Base-by-base conservation (phyloP, 2,329 filamentous ascomycete genomes). In the Xylariaceae sp. region DNA sequence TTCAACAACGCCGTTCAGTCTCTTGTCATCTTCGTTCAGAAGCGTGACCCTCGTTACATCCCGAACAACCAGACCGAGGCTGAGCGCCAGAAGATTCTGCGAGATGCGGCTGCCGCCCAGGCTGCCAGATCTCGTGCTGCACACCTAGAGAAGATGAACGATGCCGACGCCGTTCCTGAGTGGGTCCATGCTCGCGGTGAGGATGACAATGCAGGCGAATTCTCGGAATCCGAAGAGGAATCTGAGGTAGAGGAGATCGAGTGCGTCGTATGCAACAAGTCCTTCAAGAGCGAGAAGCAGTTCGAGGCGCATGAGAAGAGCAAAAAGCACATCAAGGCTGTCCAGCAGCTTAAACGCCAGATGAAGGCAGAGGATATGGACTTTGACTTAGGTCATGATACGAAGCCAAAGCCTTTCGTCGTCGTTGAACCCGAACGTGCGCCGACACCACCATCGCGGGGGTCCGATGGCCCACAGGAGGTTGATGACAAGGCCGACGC, bases 1-100 rank as follows among this genome's bases (percentile, higher is more conserved):
- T 97, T 96, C 77, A 97, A 97, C 73, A 92, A 96, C 61, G 89
- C 92, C 2, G 91, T 99, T 35, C 80, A 90, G 58, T 89, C 91
- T 5, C 80, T 99, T 10, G 88, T 97, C 2, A 82, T 86, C 1
- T 97, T 97, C 74, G 88, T 93, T 13, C 87, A 90, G 65, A 97
- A 96, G 76, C 84, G 94, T 39, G 94, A 99, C 71, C 91, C 92
- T 0, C 85, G 94, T 49, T 96, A 91, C 71, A 81, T 88, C 4
- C 82, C 86, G 30, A 93, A 91, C 66, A 83, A 80, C 0, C 88
- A 92, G 69, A 89, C 85, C 15, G 89, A 95, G 68, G 86, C 84
- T 9, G 89, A 97, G 68, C 85, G 92, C 34, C 90, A 95, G 69
- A 87, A 89, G 70, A 78, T 83, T 2, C 77, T 96, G 53, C 85